These are phyloP conservation scores for Orychophragmus violaceus DNA, from an alignment of 345 rosid species.

Conservation along the genomic window DNA sequence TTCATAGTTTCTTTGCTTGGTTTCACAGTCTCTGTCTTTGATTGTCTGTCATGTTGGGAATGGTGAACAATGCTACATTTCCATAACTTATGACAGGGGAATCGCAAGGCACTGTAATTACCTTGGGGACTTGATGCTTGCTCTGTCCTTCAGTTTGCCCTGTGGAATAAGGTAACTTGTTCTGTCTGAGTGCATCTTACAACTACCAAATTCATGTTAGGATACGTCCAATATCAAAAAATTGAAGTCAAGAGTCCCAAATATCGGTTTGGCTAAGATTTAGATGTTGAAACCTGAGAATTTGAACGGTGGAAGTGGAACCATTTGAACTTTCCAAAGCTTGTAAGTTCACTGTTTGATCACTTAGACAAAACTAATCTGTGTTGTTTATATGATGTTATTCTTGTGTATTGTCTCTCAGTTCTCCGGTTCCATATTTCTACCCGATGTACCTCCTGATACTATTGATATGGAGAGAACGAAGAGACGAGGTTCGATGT, in stretches of 20 bases:
- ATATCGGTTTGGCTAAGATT: neutral
- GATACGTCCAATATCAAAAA: neutral
- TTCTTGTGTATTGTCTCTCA: conserved; percentile 29
- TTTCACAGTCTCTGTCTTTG: neutral
- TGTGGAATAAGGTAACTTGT: conserved; percentile 70
- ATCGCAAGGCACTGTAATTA: conserved; percentile 94
- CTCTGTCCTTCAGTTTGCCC: conserved; percentile 87
- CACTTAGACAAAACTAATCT: neutral
- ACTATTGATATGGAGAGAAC: conserved; percentile 83
- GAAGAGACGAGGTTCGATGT: conserved; percentile 82
- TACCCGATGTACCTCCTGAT: conserved; percentile 83
- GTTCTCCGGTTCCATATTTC: conserved; percentile 76
- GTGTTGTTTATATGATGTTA: neutral
- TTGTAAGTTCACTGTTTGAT: neutral
- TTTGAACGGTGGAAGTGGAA: neutral
- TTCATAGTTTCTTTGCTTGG: neutral
- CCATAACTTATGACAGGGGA: conserved; percentile 50
- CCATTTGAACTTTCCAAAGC: neutral
- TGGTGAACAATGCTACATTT: neutral
- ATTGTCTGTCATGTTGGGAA: neutral
- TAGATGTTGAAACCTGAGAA: neutral
- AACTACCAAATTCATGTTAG: neutral
- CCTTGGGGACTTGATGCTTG: conserved; percentile 89
- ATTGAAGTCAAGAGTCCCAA: neutral
- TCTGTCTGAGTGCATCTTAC: neutral